Evolutionary conservation across 257 asterid species (phyloP), one percentile per base, ranked within the genome.

Genomic region (Solanum chaucha): DNA sequence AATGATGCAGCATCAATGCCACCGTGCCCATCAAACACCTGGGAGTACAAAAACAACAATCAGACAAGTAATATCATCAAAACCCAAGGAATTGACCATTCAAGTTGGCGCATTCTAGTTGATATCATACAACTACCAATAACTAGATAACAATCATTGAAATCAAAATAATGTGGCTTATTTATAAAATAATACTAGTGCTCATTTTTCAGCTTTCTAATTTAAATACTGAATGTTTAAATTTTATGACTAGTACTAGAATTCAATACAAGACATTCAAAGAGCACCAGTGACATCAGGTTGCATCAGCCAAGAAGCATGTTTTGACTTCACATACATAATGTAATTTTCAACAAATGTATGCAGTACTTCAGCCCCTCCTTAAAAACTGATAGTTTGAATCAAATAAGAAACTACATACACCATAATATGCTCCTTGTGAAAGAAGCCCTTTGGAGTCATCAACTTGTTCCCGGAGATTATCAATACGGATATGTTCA

Each of bases 11-110:
- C 99, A 86, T 94, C 99, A 61, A 87, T 90, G 35, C 98, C 99
- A 17, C 96, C 95, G 82, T 96, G 98, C 73, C 98, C 99, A 88
- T 94, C 98, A 77, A 96, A 96, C 82, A 95, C 99, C 98, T 96
- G 92, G 85, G 90, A 86, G 61, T 35, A 67, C 44, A 58, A 86
- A 88, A 86, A 28, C 61, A 13, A 70, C 8, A 35, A 73, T 73
- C 10, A 73, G 30, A 19, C 1, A 36, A 74, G 75, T 26, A 22
- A 73, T 26, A 38, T 73, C 30, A 73, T 83, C 70, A 70, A 65
- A 36, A 12, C 34, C 71, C 30, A 65, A 41, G 10, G 20, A 22
- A 41, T 19, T 10, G 44, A 70, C n/a, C 10, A 4, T 70, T 70
- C 82, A 46, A 85, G 65, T 78, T n/a, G n/a, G 41, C 20, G 8